Evolutionary conservation across 352 stramenopile genomes (phyloP).

Genomic region (Pythium sp.): DNA sequence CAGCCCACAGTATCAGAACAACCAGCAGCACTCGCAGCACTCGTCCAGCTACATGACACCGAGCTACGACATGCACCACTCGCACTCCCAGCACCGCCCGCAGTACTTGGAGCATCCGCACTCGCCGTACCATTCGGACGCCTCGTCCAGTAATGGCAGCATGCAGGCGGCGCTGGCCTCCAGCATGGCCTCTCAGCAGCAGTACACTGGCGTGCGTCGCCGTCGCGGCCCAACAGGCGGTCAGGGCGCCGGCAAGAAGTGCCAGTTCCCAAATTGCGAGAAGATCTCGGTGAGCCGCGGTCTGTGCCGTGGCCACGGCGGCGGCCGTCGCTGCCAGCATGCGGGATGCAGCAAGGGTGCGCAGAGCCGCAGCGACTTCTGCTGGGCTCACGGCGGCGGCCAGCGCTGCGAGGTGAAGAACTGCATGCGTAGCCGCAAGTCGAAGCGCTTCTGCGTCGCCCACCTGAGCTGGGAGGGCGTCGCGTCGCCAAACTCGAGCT

Average conservation of each 20-base stretch:
- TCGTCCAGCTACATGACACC: not conserved
- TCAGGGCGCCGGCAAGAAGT: conserved; percentile 49
- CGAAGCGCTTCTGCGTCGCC: conserved; percentile 59
- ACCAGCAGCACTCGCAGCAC: conserved; percentile 24
- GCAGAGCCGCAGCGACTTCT: conserved; percentile 59
- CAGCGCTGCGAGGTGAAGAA: conserved; percentile 57
- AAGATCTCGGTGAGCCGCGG: conserved; percentile 65
- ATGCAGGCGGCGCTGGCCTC: not conserved
- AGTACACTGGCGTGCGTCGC: conserved; percentile 16
- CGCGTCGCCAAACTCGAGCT: not conserved
- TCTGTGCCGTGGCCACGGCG: conserved; percentile 57
- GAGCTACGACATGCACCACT: conserved; percentile 23
- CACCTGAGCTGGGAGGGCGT: conserved; percentile 45
- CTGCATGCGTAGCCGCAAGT: conserved; percentile 62
- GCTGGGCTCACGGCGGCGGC: conserved; percentile 61
- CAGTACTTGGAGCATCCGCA: conserved; percentile 9
- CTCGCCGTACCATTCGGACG: conserved; percentile 34
- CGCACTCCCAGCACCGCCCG: conserved; percentile 16
- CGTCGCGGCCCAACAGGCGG: conserved; percentile 32
- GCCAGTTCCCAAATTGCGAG: conserved; percentile 44
- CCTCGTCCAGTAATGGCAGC: conserved; percentile 22
- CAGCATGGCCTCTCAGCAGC: not conserved
- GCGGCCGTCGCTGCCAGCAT: conserved; percentile 52
- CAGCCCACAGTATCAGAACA: conserved; percentile 16
- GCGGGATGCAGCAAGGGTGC: conserved; percentile 46